Conservation (phyloP, 2,329 filamentous ascomycete genomes). For the Talaromyces sp. region DNA sequence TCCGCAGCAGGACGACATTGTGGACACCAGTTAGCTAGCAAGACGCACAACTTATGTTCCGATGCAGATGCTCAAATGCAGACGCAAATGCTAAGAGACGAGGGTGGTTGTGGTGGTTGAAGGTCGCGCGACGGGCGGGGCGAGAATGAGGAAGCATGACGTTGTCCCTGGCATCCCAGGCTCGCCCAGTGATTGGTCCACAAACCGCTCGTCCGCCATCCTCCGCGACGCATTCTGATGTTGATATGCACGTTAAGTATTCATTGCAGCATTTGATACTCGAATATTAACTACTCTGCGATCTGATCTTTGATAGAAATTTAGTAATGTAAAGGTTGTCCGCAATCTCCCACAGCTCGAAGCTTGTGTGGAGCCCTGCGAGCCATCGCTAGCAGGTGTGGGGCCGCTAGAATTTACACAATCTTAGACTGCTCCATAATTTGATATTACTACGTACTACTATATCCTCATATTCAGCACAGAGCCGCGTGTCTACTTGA, state of each 20-base stretch:
- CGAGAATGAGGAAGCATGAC: constrained; percentile 3
- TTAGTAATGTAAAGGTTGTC: neutral
- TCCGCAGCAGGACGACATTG: constrained; percentile 63
- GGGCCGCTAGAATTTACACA: neutral
- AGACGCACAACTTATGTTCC: neutral
- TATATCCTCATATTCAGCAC: neutral
- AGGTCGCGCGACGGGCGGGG: neutral
- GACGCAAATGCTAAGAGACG: neutral
- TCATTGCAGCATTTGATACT: neutral
- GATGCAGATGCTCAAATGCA: neutral
- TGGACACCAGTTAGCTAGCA: neutral
- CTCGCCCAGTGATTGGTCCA: constrained; percentile 2
- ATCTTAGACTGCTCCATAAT: neutral
- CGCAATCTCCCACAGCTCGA: neutral
- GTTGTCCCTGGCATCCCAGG: constrained; percentile 1
- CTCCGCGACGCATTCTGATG: neutral
- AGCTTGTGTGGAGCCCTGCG: neutral
- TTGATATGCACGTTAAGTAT: neutral
- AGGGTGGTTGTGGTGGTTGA: neutral
- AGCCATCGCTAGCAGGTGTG: neutral
- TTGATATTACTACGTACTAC: too few species aligned
- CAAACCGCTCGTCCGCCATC: neutral
- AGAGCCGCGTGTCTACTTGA: neutral
- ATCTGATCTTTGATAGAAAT: neutral
- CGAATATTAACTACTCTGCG: neutral